phyloP scores from a whole-genome alignment of 305 asterid species.

The Rubia occidens region DNA sequence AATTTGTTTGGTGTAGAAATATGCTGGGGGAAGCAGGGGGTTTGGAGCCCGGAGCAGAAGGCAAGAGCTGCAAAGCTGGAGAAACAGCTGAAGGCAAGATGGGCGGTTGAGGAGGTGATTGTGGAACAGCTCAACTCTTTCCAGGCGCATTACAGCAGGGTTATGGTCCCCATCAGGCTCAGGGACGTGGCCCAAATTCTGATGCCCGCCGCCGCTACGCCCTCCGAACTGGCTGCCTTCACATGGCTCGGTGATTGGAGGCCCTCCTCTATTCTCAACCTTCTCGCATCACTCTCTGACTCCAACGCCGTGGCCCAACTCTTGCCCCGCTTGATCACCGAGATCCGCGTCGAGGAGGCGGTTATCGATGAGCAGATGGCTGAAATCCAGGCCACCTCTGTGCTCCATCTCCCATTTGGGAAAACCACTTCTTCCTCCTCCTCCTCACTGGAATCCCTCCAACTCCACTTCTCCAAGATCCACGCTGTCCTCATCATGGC shows the following conservation, averaged over 20 bases:
- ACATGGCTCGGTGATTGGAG: constrained; percentile 92
- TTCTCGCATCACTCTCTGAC: constrained; percentile 32
- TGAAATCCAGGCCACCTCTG: constrained; percentile 71
- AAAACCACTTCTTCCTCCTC: constrained; percentile 15
- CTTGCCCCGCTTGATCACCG: constrained; percentile 46
- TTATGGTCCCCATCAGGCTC: constrained; percentile 38
- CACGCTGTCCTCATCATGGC: constrained; percentile 60
- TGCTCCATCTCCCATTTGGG: constrained; percentile 64
- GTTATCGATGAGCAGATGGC: constrained; percentile 84
- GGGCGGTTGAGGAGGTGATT: constrained; percentile 55
- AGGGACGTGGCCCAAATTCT: constrained; percentile 47
- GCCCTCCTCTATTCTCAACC: constrained; percentile 62
- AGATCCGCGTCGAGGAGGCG: constrained; percentile 65
- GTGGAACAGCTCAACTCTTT: constrained; percentile 47
- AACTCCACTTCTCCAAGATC: constrained; percentile 56
- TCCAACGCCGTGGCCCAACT: constrained; percentile 36
- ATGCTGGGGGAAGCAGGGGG: constrained; percentile 39
- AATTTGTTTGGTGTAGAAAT: constrained; percentile 29
- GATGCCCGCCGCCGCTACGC: constrained; percentile 54
- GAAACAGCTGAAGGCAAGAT: constrained; percentile 61
- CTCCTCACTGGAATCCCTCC: constrained; percentile 27
- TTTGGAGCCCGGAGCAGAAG: constrained; percentile 64
- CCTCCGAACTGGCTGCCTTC: constrained; percentile 57
- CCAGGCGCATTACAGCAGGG: constrained; percentile 40
- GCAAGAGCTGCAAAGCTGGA: constrained; percentile 52